phyloP scores from a whole-genome alignment of 768 basidiomycete species.

The Mycena latifolia region DNA sequence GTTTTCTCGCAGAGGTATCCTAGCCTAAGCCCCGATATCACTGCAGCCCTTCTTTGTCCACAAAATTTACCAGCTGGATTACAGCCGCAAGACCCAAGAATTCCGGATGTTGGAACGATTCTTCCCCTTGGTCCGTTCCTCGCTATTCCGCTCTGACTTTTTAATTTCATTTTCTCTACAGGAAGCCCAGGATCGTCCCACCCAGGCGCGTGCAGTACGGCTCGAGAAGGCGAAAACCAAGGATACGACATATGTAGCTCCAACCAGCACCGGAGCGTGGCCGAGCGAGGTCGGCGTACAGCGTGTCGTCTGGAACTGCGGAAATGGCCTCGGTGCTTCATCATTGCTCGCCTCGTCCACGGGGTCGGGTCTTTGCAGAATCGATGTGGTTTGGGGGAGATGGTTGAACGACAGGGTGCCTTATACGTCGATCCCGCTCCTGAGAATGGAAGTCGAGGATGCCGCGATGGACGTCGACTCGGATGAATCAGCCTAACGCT shows the following conservation, averaged over 20 bases:
- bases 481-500: constrained; percentile 46
- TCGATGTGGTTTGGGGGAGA: constrained; percentile 85
- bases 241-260: constrained; percentile 42
- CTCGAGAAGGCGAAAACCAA: constrained; percentile 48
- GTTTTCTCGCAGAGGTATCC: not conserved
- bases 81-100: constrained; percentile 78
- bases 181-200: constrained; percentile 64
- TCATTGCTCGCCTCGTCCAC: constrained; percentile 82
- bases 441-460: constrained; percentile 69
- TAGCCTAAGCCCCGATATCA: not conserved
- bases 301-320: constrained; percentile 85
- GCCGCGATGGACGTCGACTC: constrained; percentile 58
- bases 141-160: not conserved
- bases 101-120: constrained; percentile 93
- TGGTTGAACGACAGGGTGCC: constrained; percentile 78
- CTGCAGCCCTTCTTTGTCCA: constrained; percentile 82
- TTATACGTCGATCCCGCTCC: constrained; percentile 70
- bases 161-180: constrained; percentile 37
- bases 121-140: constrained; percentile 71
- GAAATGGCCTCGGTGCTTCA: constrained; percentile 71
- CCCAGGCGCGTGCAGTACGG: constrained; percentile 53
- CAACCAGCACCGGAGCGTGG: constrained; percentile 77
- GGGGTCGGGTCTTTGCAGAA: constrained; percentile 86
- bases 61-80: constrained; percentile 90
- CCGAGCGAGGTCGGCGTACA: constrained; percentile 82